Conservation (phyloP, 2,329 filamentous ascomycete genomes). For the Aspergillus fijiensis region DNA sequence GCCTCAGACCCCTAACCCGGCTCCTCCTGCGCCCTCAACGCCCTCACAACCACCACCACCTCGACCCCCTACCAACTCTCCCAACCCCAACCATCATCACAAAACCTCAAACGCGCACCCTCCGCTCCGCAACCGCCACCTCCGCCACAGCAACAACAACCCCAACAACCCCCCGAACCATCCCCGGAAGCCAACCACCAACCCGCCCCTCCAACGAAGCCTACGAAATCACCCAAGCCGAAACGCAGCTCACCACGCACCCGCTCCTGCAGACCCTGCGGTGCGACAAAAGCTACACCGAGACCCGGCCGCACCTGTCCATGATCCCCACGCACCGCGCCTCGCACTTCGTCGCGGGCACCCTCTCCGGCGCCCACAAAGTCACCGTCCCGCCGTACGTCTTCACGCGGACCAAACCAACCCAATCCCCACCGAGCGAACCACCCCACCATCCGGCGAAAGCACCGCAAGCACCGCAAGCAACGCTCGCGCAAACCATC, state of each 20-base stretch:
- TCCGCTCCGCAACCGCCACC: neutral
- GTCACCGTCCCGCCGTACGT: conserved; percentile 73
- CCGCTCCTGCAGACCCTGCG: conserved; percentile 69
- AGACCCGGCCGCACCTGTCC: conserved; percentile 80
- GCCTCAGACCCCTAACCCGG: conserved; percentile 6
- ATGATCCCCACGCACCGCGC: conserved; percentile 67
- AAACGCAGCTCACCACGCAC: conserved; percentile 47
- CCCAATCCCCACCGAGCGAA: neutral
- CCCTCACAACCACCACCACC: neutral
- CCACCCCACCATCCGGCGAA: neutral
- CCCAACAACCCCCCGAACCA: neutral
- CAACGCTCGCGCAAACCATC: conserved; percentile 10
- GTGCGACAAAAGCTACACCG: conserved; percentile 61
- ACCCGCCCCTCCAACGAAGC: neutral
- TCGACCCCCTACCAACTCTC: neutral
- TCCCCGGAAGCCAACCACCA: neutral
- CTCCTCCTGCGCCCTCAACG: conserved; percentile 1
- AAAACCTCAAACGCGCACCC: neutral
- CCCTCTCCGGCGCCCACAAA: conserved; percentile 68
- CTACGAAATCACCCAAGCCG: conserved; percentile 44
- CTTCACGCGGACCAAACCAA: conserved; percentile 19
- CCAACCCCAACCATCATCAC: neutral
- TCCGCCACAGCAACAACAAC: neutral
- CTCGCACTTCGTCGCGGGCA: conserved; percentile 77
- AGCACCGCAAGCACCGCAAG: neutral